A percentile compares a stretch with the other conserved stretches of the same genome.
These are phyloP conservation scores for Diplodia seriata DNA, from an alignment of 2,329 filamentous ascomycete genomes.

Conservation along the genomic window DNA sequence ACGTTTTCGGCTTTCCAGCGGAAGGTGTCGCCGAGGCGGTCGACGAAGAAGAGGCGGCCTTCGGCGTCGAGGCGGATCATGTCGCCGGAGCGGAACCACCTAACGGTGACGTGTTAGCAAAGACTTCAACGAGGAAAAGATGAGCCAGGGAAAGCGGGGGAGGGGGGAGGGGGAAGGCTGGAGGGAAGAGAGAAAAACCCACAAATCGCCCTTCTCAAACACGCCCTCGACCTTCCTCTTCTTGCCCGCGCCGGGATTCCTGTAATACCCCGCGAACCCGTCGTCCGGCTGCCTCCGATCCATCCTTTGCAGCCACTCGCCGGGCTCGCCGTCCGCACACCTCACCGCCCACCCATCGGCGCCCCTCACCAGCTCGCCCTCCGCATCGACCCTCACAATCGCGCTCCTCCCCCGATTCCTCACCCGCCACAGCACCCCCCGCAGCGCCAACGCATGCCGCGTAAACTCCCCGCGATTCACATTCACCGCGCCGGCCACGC, in stretches of 20 bases:
- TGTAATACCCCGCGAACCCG: slow-evolving; percentile 42
- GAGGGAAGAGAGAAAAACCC: slow-evolving; percentile 32
- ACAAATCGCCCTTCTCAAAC: slow-evolving; percentile 50
- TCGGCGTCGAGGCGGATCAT: slow-evolving; percentile 54
- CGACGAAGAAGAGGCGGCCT: slow-evolving; percentile 58
- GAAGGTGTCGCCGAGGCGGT: slow-evolving; percentile 57
- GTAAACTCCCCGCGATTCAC: slow-evolving; percentile 46
- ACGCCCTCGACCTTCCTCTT: slow-evolving; percentile 45
- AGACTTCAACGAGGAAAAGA: too few relatives aligned
- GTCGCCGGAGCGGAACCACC: slow-evolving; percentile 58
- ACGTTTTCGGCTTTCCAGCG: slow-evolving; percentile 60
- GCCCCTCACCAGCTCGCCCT: slow-evolving; percentile 44
- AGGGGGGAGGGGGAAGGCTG: too few relatives aligned
- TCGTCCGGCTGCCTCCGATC: slow-evolving; percentile 39
- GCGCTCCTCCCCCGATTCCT: slow-evolving; percentile 41
- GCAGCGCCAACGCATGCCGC: slow-evolving; percentile 43
- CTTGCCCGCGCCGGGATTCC: slow-evolving; percentile 45
- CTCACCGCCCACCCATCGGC: slow-evolving; percentile 45
- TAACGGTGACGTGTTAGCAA: background rate
- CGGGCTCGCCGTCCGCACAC: slow-evolving; percentile 44
- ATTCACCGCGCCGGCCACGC: slow-evolving; percentile 55
- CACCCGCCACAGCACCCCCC: slow-evolving; percentile 47
- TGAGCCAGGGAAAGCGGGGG: too few relatives aligned
- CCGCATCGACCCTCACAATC: slow-evolving; percentile 46
- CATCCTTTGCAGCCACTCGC: slow-evolving; percentile 46